A percentile compares a stretch with the other conserved stretches of the same genome.
phyloP scores from a whole-genome alignment of 1,284 basidiomycete species.

The Gymnopus androsaceus region DNA sequence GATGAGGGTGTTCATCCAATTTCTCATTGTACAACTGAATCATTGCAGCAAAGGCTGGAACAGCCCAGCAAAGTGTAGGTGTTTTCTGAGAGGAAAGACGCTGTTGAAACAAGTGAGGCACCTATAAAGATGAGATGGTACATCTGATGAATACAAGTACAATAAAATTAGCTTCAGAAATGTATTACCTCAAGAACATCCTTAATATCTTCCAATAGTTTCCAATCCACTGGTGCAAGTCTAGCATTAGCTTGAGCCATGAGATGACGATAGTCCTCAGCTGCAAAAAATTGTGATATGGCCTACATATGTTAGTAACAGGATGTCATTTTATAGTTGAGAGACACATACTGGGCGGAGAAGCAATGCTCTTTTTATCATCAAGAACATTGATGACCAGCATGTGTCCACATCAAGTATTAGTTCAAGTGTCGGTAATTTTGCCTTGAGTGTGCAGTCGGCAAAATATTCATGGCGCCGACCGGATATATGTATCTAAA shows the following conservation, averaged over 20 bases:
- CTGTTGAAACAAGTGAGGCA: background rate
- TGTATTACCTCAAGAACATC: no score
- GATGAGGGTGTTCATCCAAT: no score
- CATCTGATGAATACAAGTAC: no score
- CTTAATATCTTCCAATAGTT: no score
- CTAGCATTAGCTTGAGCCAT: no score
- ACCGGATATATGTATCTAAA: background rate
- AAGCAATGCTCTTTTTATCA: background rate
- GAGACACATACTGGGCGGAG: background rate
- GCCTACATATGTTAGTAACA: background rate
- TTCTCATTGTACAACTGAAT: no score
- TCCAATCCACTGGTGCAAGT: no score
- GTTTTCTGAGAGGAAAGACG: background rate
- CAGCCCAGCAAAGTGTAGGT: no score
- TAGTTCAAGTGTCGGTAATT: background rate
- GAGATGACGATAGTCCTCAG: background rate
- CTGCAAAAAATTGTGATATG: background rate
- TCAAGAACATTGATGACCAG: slow-evolving; percentile 2
- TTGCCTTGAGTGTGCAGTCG: no score
- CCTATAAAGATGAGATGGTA: background rate
- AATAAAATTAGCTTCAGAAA: no score
- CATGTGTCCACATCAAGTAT: background rate
- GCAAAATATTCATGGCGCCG: background rate
- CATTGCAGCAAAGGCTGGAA: no score
- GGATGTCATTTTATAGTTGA: background rate